Evolutionary conservation across 2,329 filamentous ascomycete genomes (phyloP), one percentile per base, ranked within the genome.

Genomic region (Penicillium rolfsii): DNA sequence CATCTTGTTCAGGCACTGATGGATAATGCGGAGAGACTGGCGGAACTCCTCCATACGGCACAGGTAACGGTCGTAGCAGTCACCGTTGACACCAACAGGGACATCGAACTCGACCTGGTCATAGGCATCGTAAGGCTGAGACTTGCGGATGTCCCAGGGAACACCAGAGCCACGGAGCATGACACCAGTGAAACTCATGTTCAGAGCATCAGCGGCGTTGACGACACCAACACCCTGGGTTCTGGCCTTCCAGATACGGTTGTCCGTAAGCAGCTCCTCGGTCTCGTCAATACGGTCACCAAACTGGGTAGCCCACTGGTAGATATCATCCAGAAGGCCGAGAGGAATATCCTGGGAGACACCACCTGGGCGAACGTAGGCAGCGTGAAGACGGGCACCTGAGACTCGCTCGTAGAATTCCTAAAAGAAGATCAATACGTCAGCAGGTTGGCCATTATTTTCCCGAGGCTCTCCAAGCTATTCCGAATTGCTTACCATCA

Each of bases 381-480:
- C 95, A 62, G 95, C 91, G 82, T 99, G 95, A 55, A 99, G 87
- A 84, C 95, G 95, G 70, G 95, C 95, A 76, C 95, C 95, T 43
- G 95, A 99, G 61, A 99, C 96, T 83, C 95, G 93, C 81, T 99
- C 95, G 79, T 99, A 99, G 83, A 99, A 99, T 88, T 99, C 95
- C 94, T 98, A 57, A 30, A 28, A 46, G 16, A 50, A 61, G 40
- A 43, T 52, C 64, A 54, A 45, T 36, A 52, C 48, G 59, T 70
- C 19, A 73, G 68, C 43, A 61, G 58, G 52, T 28, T 57, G 30
- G 22, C 24, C 28, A 49, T 26, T 19, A 24, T 16, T 53, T 33
- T 49, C n/a, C 40, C 30, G 28, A 28, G 14, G 49, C 40, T 50
- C 57, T 41, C 12, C 11, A 56, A 26, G 38, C 26, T 24, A 54